phyloP scores from a whole-genome alignment of 108 stramenopile species.

The Aurantiochytrium sp. region DNA sequence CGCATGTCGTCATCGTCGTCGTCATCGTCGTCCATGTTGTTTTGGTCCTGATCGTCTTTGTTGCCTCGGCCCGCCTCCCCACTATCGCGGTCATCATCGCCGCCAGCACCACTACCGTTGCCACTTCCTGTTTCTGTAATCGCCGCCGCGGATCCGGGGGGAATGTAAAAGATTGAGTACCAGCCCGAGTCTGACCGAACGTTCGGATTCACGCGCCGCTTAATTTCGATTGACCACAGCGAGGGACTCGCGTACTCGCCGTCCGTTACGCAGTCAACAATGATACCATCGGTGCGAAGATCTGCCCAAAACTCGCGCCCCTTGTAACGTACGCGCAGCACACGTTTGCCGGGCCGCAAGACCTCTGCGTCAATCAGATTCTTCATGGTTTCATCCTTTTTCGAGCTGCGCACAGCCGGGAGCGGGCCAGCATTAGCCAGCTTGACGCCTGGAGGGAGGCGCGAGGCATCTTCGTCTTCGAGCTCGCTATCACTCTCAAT shows the following conservation, averaged over 20 bases:
- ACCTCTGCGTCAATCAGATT: background rate
- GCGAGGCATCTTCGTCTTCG: background rate
- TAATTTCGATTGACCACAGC: background rate
- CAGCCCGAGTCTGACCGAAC: slow-evolving; percentile 14
- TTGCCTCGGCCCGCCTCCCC: background rate
- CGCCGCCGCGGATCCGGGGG: background rate
- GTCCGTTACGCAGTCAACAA: background rate
- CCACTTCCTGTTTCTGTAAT: background rate
- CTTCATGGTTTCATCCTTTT: background rate
- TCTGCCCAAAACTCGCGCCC: background rate
- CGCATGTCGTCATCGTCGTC: background rate
- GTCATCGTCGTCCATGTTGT: background rate
- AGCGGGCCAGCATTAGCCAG: background rate
- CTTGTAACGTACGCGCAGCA: background rate
- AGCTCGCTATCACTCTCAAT: background rate
- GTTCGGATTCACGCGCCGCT: background rate
- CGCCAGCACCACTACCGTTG: too few relatives aligned
- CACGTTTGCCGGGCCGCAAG: background rate
- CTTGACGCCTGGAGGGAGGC: background rate
- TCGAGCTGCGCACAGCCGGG: background rate
- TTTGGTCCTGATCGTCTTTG: background rate
- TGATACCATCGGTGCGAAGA: background rate
- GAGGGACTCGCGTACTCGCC: background rate
- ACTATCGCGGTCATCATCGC: background rate
- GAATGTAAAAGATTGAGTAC: background rate